Base-by-base conservation (phyloP, 2,329 filamentous ascomycete species). In the Diplodia intermedia region DNA sequence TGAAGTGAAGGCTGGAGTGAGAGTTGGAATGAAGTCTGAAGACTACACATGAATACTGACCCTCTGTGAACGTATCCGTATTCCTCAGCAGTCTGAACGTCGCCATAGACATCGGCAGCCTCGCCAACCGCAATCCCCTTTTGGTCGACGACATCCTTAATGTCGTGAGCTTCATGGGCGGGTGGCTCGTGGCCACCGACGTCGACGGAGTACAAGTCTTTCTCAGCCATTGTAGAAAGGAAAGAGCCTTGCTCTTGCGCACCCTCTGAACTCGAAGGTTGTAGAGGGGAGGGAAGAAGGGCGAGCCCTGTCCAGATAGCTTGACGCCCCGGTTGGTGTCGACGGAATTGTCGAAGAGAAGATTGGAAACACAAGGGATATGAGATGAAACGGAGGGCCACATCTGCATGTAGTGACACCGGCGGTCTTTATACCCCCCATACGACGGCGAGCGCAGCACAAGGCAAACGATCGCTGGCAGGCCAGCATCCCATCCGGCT, bases 71-170 rank as follows among this genome's bases (percentile, higher is more conserved):
- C 84, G 72, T 86, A 85, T 47, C 84, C 83, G 73, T 81, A 83
- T 70, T 84, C 77, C 72, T 85, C 84, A 11, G 84, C 84, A 7
- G 80, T 81, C 65, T 82, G 76, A 49, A 84, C 72, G 70, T 85
- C 81, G 55, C 85, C 85, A 73, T 85, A 87, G 23, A 86, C 56
- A 63, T 83, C 85, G 52, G 81, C 81, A 50, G 84, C 85, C 74
- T 86, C 85, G 26, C 75, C 77, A 26, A 82, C 72, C 38, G 70
- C 72, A 38, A 56, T 68, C 29, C 73, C 75, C 68, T 75, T 77
- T 1, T 62, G 29, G 2, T 73, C 69, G 53, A 73, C 71, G 23
- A 77, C 69, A 9, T 76, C 70, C 62, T 73, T 72, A 20, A 75
- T 62, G 31, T 69, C 75, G 20, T 18, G 55, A 18, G 47, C 33